These are phyloP conservation scores for Tieghemostelium lacteum DNA, from an alignment of 78 protist genomes.

Conservation along the genomic window DNA sequence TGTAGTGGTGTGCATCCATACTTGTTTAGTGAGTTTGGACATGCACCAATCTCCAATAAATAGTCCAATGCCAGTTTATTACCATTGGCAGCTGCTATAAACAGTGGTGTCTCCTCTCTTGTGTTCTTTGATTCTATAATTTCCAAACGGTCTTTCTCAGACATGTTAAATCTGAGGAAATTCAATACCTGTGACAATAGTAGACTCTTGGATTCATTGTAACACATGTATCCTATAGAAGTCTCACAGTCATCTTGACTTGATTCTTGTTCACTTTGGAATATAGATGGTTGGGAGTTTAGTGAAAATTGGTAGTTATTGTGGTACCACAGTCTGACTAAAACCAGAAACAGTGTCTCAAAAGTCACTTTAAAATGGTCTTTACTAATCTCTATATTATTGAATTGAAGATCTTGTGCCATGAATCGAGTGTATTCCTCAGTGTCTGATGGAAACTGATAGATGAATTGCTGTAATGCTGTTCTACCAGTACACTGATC, in stretches of 20 bases:
- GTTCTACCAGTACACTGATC: slow-evolving; percentile 49
- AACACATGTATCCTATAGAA: no score
- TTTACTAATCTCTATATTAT: no score
- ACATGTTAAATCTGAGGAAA: no score
- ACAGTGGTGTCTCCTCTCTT: slow-evolving; percentile 45
- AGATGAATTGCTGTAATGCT: slow-evolving; percentile 27
- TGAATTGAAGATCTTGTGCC: no score
- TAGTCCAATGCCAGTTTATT: slow-evolving; percentile 1
- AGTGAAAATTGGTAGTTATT: slow-evolving; percentile 1
- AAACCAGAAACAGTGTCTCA: background rate
- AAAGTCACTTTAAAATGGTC: background rate
- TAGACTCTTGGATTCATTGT: no score
- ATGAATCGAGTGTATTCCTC: background rate
- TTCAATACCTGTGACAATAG: no score
- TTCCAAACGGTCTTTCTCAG: background rate
- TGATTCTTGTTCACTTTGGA: no score
- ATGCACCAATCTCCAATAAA: slow-evolving; percentile 25
- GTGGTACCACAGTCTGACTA: slow-evolving; percentile 3
- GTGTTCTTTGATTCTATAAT: slow-evolving; percentile 42
- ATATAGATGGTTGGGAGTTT: no score
- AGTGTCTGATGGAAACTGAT: background rate
- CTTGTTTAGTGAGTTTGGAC: slow-evolving; percentile 21
- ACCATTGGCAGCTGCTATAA: slow-evolving; percentile 47
- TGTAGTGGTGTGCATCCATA: slow-evolving; percentile 36
- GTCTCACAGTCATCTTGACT: no score